Evolutionary conservation across 352 stramenopile genomes (phyloP).

Genomic region (Phytophthora nicotianae): DNA sequence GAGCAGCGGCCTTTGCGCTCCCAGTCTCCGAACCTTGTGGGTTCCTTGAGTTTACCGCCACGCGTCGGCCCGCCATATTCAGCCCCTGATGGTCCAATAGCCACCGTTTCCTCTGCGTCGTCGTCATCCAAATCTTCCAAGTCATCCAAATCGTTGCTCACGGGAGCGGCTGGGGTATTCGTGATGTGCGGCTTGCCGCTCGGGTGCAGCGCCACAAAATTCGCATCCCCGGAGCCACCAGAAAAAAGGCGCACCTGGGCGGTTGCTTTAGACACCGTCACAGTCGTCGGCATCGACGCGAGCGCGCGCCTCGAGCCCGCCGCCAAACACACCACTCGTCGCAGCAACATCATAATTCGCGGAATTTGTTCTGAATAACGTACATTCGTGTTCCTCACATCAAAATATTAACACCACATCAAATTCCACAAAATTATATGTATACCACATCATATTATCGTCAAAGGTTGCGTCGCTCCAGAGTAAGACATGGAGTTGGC

Average conservation of each 20-base stretch:
- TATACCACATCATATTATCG: conserved; percentile 11
- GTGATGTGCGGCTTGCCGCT: conserved; percentile 31
- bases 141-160: conserved; percentile 25
- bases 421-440: background rate
- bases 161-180: conserved; percentile 19
- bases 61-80: conserved; percentile 95
- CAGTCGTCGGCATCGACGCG: background rate
- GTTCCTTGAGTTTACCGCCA: conserved; percentile 94
- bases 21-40: conserved; percentile 98
- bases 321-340: conserved; percentile 15
- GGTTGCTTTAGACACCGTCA: background rate
- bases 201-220: conserved; percentile 44
- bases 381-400: conserved; percentile 1
- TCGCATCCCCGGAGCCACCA: conserved; percentile 27
- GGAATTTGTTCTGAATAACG: no score
- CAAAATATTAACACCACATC: background rate
- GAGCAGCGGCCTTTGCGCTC: conserved; percentile 96
- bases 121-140: conserved; percentile 69
- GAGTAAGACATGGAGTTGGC: conserved; percentile 15
- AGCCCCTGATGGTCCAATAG: conserved; percentile 80
- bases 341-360: conserved; percentile 26
- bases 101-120: conserved; percentile 95
- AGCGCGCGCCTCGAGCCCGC: conserved; percentile 4
- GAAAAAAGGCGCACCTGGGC: conserved; percentile 35
- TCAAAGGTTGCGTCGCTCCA: conserved; percentile 22